Evolutionary conservation across 2,329 filamentous ascomycete species (phyloP).

Genomic region (Colletotrichum truncatum): DNA sequence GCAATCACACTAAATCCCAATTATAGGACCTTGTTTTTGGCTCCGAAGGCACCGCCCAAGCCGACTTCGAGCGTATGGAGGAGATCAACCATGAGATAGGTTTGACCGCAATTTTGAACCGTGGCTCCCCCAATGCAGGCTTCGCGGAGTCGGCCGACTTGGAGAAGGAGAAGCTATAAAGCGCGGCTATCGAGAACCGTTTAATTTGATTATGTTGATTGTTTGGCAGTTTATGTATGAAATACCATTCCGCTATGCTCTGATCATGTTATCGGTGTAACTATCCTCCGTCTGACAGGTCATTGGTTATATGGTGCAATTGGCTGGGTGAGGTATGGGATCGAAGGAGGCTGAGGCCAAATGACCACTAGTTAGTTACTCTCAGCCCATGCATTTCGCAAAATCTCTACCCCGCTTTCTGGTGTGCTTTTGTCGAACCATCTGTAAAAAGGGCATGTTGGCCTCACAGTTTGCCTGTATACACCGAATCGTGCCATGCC

Average conservation of each 20-base stretch:
- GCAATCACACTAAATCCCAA: too few relatives aligned
- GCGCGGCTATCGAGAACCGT: not conserved
- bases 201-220: not conserved
- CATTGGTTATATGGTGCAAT: too few relatives aligned
- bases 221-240: not conserved
- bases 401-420: not conserved
- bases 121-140: not conserved
- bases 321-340: too few relatives aligned
- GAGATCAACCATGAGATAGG: conserved; percentile 78
- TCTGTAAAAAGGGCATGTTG: not conserved
- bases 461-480: not conserved
- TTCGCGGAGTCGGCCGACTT: not conserved
- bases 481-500: not conserved
- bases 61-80: conserved; percentile 76
- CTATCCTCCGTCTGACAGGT: too few relatives aligned
- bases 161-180: conserved; percentile 8
- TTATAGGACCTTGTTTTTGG: conserved; percentile 75
- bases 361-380: too few relatives aligned
- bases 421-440: not conserved
- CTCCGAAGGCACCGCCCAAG: conserved; percentile 70
- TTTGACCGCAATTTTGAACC: conserved; percentile 46
- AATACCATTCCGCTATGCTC: too few relatives aligned
- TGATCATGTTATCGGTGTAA: too few relatives aligned
- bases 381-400: too few relatives aligned
- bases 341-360: too few relatives aligned